phyloP scores from a whole-genome alignment of 352 stramenopile genomes.

The Elongisporangium prolatum region DNA sequence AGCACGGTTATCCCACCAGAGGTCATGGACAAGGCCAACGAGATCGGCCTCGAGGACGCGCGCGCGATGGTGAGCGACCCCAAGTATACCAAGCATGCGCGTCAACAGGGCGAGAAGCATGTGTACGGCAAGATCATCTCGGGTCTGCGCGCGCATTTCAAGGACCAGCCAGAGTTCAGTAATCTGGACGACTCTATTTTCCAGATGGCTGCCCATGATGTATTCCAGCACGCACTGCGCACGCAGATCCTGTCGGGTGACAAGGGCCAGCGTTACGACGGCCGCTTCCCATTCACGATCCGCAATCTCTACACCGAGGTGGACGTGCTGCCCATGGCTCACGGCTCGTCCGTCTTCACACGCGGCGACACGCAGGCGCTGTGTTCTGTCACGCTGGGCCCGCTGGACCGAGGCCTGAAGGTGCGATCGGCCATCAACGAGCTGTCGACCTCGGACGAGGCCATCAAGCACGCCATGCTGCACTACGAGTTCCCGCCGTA shows the following conservation, averaged over 20 bases:
- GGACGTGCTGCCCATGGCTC: conserved; percentile 83
- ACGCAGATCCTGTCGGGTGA: conserved; percentile 50
- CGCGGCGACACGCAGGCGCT: conserved; percentile 88
- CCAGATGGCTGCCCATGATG: conserved; percentile 68
- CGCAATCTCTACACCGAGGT: conserved; percentile 84
- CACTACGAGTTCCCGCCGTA: conserved; percentile 99
- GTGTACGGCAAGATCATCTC: conserved; percentile 69
- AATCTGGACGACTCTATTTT: conserved; percentile 46
- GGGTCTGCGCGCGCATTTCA: conserved; percentile 48
- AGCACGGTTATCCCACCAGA: conserved; percentile 40
- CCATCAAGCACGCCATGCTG: conserved; percentile 89
- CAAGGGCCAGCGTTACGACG: conserved; percentile 79
- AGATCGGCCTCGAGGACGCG: conserved; percentile 45
- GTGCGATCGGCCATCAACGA: conserved; percentile 59
- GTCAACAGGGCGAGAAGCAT: conserved; percentile 62
- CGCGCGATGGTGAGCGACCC: conserved; percentile 27
- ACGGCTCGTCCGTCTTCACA: conserved; percentile 86
- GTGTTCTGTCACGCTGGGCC: conserved; percentile 87
- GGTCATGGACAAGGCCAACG: conserved; percentile 49
- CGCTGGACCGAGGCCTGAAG: conserved; percentile 65
- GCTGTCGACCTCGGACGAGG: conserved; percentile 26
- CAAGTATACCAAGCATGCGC: conserved; percentile 45
- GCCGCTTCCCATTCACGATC: conserved; percentile 74
- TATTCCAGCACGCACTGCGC: conserved; percentile 70
- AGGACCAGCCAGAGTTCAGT: conserved; percentile 42